Evolutionary conservation across 2,329 filamentous ascomycete species (phyloP).

Genomic region (Calonectria montana): DNA sequence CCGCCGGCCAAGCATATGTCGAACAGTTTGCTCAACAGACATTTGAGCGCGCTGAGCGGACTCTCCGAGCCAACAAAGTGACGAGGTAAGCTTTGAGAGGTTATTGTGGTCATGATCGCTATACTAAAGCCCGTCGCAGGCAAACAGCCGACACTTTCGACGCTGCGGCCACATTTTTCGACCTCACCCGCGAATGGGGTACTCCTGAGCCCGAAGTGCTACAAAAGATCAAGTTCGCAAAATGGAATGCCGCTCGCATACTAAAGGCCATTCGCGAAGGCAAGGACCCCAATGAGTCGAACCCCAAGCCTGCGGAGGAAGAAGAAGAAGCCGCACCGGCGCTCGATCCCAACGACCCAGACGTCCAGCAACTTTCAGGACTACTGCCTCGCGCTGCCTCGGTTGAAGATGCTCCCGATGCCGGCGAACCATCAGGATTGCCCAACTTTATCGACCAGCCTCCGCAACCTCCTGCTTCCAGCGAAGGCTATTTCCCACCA

Average conservation of each 20-base stretch:
- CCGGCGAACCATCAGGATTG: conserved; percentile 46
- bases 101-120: background rate
- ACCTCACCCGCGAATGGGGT: conserved; percentile 88
- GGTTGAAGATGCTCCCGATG: conserved; percentile 66
- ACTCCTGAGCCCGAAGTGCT: conserved; percentile 78
- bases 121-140: conserved; percentile 54
- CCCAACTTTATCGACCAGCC: conserved; percentile 42
- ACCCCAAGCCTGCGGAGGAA: conserved; percentile 72
- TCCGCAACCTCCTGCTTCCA: conserved; percentile 36
- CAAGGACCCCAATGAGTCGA: conserved; percentile 91
- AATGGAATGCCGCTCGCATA: conserved; percentile 94
- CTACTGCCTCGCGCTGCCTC: conserved; percentile 54
- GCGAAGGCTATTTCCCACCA: conserved; percentile 49
- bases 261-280: conserved; percentile 90
- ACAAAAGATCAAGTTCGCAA: conserved; percentile 94
- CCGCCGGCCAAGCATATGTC: conserved; percentile 89
- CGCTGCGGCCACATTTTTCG: conserved; percentile 91
- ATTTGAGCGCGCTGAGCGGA: conserved; percentile 84
- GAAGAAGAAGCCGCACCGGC: conserved; percentile 51
- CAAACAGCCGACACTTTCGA: conserved; percentile 96
- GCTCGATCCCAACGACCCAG: conserved; percentile 73
- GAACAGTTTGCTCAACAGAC: conserved; percentile 94
- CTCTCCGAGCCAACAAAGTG: conserved; percentile 84
- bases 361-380: conserved; percentile 63
- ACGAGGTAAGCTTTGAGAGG: conserved; percentile 69